Conservation (phyloP, 176 grass and related monocot species). For the Oryza meridionalis region DNA sequence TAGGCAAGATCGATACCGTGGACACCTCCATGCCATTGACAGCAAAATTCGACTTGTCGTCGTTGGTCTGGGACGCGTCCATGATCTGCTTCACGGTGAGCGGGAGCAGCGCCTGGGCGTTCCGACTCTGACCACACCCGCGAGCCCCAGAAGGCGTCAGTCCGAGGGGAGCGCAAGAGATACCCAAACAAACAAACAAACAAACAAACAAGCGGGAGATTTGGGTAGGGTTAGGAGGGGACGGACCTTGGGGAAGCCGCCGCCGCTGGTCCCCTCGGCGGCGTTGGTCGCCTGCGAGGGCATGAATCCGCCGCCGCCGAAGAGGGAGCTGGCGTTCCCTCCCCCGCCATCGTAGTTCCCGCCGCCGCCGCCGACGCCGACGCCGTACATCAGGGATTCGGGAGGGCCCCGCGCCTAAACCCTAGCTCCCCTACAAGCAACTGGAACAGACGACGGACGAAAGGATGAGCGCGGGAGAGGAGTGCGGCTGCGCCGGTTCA, state of each 20-base stretch:
- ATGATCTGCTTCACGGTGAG: slow-evolving; percentile 91
- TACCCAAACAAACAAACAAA: too few relatives aligned
- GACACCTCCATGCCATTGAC: slow-evolving; percentile 73
- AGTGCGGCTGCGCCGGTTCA: background rate
- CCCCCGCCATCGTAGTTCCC: slow-evolving; percentile 48
- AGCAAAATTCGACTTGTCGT: slow-evolving; percentile 78
- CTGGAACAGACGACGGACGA: background rate
- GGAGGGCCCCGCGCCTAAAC: slow-evolving; percentile 22
- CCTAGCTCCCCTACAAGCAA: slow-evolving; percentile 34
- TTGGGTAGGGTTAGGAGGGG: background rate
- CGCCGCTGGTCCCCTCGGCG: slow-evolving; percentile 45
- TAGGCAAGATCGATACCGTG: slow-evolving; percentile 52
- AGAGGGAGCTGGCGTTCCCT: slow-evolving; percentile 52
- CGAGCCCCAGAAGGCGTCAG: slow-evolving; percentile 3
- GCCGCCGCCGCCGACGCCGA: slow-evolving; percentile 26
- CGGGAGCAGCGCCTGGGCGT: slow-evolving; percentile 60
- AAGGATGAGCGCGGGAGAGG: slow-evolving; percentile 23
- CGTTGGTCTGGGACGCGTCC: slow-evolving; percentile 68
- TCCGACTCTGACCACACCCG: slow-evolving; percentile 44
- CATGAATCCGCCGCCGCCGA: slow-evolving; percentile 92
- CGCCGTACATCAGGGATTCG: slow-evolving; percentile 52
- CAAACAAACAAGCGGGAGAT: background rate
- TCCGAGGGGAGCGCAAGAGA: background rate
- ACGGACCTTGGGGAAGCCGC: slow-evolving; percentile 56
- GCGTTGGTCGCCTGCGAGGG: slow-evolving; percentile 74